These are phyloP conservation scores for Larix kaempferi DNA, from an alignment of 75 land plant genomes.

Conservation along the genomic window DNA sequence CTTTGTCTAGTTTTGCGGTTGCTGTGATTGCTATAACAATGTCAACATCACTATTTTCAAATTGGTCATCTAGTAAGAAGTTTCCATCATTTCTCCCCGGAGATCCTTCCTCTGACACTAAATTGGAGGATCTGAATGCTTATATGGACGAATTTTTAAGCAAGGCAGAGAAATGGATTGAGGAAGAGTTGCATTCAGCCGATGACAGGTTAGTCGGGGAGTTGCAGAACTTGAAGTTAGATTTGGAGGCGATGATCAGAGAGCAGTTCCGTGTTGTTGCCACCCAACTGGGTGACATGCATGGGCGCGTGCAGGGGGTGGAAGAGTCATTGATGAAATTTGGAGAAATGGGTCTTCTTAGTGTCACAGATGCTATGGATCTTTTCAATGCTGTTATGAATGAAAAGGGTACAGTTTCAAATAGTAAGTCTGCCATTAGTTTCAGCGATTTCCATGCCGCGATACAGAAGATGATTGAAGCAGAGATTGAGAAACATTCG, in stretches of 20 bases:
- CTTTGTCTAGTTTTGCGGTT: no score
- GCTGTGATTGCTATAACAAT: no score
- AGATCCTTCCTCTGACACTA: neutral
- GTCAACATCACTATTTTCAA: no score
- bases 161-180: constrained; percentile 60
- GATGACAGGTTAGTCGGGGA: constrained; percentile 24
- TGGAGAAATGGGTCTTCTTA: constrained; percentile 28
- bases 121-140: constrained; percentile 50
- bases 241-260: constrained; percentile 29
- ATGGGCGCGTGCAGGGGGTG: constrained; percentile 28
- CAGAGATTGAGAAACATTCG: constrained; percentile 83
- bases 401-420: constrained; percentile 23
- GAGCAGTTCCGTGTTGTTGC: constrained; percentile 16
- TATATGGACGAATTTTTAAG: constrained; percentile 72
- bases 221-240: constrained; percentile 42
- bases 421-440: constrained; percentile 29
- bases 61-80: no score
- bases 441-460: constrained; percentile 60
- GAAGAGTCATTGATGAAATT: constrained; percentile 40
- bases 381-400: constrained; percentile 46
- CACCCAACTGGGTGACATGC: constrained; percentile 19
- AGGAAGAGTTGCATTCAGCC: constrained; percentile 46
- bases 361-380: constrained; percentile 42
- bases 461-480: constrained; percentile 60
- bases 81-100: neutral